Conservation (phyloP, 768 basidiomycete genomes). For the Termitomyces sp. region DNA sequence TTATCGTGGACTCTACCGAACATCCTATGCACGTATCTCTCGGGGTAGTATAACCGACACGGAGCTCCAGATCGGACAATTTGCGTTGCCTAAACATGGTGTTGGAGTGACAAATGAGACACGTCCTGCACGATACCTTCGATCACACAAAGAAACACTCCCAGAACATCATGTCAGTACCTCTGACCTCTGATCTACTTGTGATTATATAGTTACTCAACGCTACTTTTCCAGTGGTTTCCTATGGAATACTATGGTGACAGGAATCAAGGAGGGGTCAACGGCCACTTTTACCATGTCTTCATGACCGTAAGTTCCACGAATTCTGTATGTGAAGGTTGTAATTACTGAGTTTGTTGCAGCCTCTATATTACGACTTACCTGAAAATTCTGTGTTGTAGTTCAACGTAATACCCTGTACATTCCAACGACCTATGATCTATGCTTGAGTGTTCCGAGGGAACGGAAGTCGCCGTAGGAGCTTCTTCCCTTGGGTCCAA, state of each 20-base stretch:
- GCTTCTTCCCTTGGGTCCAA: no score
- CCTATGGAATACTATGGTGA: slow-evolving; percentile 64
- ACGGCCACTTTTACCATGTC: slow-evolving; percentile 75
- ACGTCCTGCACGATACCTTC: slow-evolving; percentile 56
- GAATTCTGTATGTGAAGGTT: background rate
- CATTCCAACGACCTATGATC: no score
- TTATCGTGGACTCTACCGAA: slow-evolving; percentile 75
- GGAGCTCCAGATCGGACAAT: slow-evolving; percentile 85
- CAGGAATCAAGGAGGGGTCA: slow-evolving; percentile 46
- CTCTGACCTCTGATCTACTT: background rate
- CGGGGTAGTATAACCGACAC: slow-evolving; percentile 86
- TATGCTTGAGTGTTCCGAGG: no score
- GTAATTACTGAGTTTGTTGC: slow-evolving; percentile 2
- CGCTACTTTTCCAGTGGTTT: slow-evolving; percentile 52
- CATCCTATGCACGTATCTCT: slow-evolving; percentile 78
- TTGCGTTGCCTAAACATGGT: slow-evolving; percentile 63
- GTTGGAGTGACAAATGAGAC: slow-evolving; percentile 50
- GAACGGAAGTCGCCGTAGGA: no score
- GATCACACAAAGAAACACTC: slow-evolving; percentile 61
- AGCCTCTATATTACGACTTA: slow-evolving; percentile 52
- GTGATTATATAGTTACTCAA: background rate
- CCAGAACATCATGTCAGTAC: slow-evolving; percentile 54
- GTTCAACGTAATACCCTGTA: no score
- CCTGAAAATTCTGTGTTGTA: slow-evolving; percentile 38
- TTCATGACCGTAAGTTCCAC: slow-evolving; percentile 53